phyloP scores from a whole-genome alignment of 345 rosid genomes.

The Aquilaria yunnanensis region DNA sequence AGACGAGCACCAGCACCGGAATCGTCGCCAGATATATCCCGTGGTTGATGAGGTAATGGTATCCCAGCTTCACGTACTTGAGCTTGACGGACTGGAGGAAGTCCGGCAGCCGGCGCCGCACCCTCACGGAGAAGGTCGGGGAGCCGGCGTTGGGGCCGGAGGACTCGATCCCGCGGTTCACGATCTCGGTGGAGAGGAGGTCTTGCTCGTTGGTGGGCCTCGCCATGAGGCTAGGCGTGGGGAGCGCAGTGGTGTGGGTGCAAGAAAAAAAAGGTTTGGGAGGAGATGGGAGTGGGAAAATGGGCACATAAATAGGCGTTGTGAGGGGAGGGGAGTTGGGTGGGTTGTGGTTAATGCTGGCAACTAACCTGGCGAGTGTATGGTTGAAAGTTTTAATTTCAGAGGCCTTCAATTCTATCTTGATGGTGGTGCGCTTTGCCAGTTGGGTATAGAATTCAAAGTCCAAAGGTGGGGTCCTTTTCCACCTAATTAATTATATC shows the following conservation, averaged over 20 bases:
- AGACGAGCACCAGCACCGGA: slow-evolving; percentile 67
- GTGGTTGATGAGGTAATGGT: slow-evolving; percentile 90
- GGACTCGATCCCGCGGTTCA: slow-evolving; percentile 83
- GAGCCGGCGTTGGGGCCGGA: slow-evolving; percentile 92
- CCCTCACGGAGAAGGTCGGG: slow-evolving; percentile 80
- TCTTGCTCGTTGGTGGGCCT: slow-evolving; percentile 48
- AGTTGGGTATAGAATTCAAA: neutral
- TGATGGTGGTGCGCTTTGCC: slow-evolving; percentile 16
- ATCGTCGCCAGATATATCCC: slow-evolving; percentile 89
- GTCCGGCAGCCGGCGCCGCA: slow-evolving; percentile 84
- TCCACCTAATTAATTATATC: too few relatives aligned
- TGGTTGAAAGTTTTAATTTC: slow-evolving; percentile 40
- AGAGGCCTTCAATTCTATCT: slow-evolving; percentile 38
- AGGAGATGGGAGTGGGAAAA: slow-evolving; percentile 9
- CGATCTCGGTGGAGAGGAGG: slow-evolving; percentile 85
- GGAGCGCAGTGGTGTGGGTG: neutral
- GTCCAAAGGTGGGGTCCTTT: neutral
- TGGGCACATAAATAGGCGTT: slow-evolving; percentile 10
- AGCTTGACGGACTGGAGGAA: slow-evolving; percentile 93
- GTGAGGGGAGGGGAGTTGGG: slow-evolving; percentile 24
- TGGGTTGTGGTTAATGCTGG: slow-evolving; percentile 49
- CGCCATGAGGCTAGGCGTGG: slow-evolving; percentile 16
- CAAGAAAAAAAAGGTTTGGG: slow-evolving; percentile 4
- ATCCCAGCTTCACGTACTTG: slow-evolving; percentile 91
- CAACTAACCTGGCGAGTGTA: slow-evolving; percentile 42